Evolutionary conservation across 1,284 basidiomycete species (phyloP), one percentile per base, ranked within the genome.

Genomic region (Tilletiaria anomala): DNA sequence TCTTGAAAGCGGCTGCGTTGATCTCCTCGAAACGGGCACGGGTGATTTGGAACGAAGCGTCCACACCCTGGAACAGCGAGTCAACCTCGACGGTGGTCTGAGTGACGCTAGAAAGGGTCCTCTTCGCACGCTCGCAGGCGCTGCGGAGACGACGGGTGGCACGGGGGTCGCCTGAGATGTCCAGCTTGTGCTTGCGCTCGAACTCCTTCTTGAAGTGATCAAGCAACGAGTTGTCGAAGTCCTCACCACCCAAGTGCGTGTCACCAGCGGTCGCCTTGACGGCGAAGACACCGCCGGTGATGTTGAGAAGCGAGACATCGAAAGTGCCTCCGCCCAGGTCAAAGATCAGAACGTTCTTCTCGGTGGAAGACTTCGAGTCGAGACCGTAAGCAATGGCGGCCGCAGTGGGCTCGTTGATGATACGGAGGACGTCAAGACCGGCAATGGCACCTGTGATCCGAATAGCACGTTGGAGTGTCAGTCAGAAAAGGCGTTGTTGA

Each of bases 11-110:
- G 39, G 72, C 63, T 50, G 85, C 85, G 70, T 94, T 94, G 75
- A 97, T 91, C 75, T 97, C 91, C 74, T 99, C 93, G 75, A 99
- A 97, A 70, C 89, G 86, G 61, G 93, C 93, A 78, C 93, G 56
- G 50, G 56, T 59, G 45, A 66, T 65, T 55, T 59, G 58, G 48
- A 56, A 53, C 51, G 58, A 56, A 59, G 64, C 64, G 59, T 65
- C 50, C 69, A 73, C 50, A 54, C 81, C 83, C 77, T 91, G 79
- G 78, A 77, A 96, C 64, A 97, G 79, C 20, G 91, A 99, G 75
- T 97, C 93, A 62, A 97, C 87, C 74, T 97, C 91, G 63, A 97
- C 82, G 51, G 88, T 93, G 65, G 91, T 97, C 75, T 96, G 91
- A 51, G 91, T 81, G 65, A 93, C 91, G 63, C 83, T 87, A 42